Evolutionary conservation across 1,139 yeast genomes (phyloP).

Genomic region (Lodderomyces parapsilosis): DNA sequence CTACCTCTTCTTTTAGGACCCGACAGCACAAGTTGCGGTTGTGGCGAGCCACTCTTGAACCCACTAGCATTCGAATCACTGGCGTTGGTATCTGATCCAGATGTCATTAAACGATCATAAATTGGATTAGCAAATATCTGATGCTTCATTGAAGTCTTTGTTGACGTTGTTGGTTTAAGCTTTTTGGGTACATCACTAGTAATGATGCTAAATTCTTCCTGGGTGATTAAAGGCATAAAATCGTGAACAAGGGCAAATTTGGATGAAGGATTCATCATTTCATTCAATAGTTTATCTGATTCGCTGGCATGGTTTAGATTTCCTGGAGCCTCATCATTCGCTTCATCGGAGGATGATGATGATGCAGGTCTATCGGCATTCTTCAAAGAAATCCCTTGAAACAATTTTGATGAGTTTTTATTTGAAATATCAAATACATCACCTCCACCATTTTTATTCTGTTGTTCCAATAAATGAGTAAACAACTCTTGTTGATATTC

Average conservation of each 20-base stretch:
- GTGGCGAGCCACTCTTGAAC: conserved; percentile 12
- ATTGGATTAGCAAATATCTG: conserved; percentile 42
- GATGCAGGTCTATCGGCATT: conserved; percentile 16
- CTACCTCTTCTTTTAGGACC: conserved; percentile 6
- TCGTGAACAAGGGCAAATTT: conserved; percentile 30
- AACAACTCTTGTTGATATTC: conserved; percentile 37
- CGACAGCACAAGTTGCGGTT: background rate
- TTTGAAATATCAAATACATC: conserved; percentile 34
- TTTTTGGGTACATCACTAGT: conserved; percentile 40
- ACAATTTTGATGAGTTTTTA: conserved; percentile 37
- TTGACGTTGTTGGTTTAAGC: conserved; percentile 17
- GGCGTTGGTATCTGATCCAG: conserved; percentile 43
- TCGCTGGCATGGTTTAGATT: background rate
- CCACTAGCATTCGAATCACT: conserved; percentile 11
- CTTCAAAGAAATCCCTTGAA: conserved; percentile 28
- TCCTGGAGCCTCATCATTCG: background rate
- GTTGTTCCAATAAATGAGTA: conserved; percentile 20
- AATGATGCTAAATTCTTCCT: conserved; percentile 38
- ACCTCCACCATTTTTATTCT: conserved; percentile 13
- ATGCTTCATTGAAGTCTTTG: conserved; percentile 28
- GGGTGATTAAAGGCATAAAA: conserved; percentile 42
- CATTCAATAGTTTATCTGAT: conserved; percentile 5
- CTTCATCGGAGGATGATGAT: background rate
- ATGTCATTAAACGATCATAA: conserved; percentile 37
- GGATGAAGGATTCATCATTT: conserved; percentile 7